Evolutionary conservation across 1,139 yeast genomes (phyloP), one percentile per base, ranked within the genome.

Genomic region (Geotrichum fermentans): DNA sequence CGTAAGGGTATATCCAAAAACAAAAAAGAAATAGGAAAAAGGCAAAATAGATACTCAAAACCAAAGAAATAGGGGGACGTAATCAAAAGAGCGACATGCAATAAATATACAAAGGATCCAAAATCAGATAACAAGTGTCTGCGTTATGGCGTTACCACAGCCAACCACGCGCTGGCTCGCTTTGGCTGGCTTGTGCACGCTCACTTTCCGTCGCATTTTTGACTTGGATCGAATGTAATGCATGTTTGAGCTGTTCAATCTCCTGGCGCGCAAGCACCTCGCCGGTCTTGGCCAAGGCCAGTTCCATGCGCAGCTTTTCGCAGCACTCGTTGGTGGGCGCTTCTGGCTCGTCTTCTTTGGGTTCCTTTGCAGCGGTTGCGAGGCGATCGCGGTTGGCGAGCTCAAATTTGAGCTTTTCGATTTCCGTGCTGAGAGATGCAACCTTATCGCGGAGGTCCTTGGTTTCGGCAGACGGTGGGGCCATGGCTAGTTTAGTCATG

Each of bases 261-360:
- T 63, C 65, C 44, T 62, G 65, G 26, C 63, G 57, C 5, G 67
- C 66, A 50, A 59, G 50, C 2, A 63, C 66, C 43, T 65, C 69
- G 35, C 57, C 58, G 2, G 66, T 57, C 49, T 58, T 61, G 38
- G 60, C 60, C 11, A 58, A 46, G 2, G 66, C 69, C 36, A 65
- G 57, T 39, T 65, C 67, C 58, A 63, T 56, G 42, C 61, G 54
- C 21, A 63, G 54, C 22, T 60, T 52, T 33, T 65, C 69, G 49
- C 68, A 65, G 16, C 57, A 47, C 7, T 50, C 50, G 47, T 40
- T 46, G 32, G 16, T 55, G 36, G 28, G 41, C 7, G 26, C 33
- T 10, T 32, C 3, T n/a, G 40, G 16, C 45, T 37, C 52, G 5
- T 50, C 50, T 8, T 50, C 57, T 4, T 24, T 38, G 5, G 16